Base-by-base conservation (phyloP, 2,329 filamentous ascomycete genomes). In the Trichoderma brevicompactum region DNA sequence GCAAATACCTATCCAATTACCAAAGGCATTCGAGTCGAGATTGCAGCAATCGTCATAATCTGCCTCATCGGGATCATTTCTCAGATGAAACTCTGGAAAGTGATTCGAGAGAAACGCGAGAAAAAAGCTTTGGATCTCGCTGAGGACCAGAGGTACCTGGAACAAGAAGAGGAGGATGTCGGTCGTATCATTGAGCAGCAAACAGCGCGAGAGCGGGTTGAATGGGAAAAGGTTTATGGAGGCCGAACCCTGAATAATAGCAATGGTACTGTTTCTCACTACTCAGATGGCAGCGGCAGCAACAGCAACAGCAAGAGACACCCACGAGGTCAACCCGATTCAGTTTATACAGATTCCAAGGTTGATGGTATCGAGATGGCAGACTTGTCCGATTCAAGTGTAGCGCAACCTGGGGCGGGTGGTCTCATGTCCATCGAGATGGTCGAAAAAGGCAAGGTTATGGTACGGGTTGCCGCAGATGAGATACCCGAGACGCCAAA, bases 1-100 rank as follows among this genome's bases (percentile, higher is more conserved):
- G 90, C 90, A 1, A 82, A 83, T 54, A 92, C 91, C 0, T 98
- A 96, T 74, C 94, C 94, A 0, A 80, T 97, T 12, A 97, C 92
- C 0, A 90, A 89, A 70, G 92, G 92, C 2, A 95, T 97, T 64
- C 87, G 88, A 44, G 94, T 95, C 13, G 94, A 98, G 75, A 86
- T 92, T 36, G 93, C 92, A 0, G 85, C 87, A 1, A 90, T 91
- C 28, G 79, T 97, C 60, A 84, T 97, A 34, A 80, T 97, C 19
- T 89, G 86, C 66, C 75, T 92, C 9, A 81, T 91, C 17, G 93
- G 94, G 2, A 80, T 97, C 28, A 83, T 96, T 49, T 96, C 92
- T 0, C 94, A 98, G 75, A 81, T 95, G 70, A 92, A 89, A 71
- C 80, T 97, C 13, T 97, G 93, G 93, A 92, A 88, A 68, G 82